Evolutionary conservation across 2,329 filamentous ascomycete genomes (phyloP), one percentile per base, ranked within the genome.

Genomic region (Neocucurbitaria cava): DNA sequence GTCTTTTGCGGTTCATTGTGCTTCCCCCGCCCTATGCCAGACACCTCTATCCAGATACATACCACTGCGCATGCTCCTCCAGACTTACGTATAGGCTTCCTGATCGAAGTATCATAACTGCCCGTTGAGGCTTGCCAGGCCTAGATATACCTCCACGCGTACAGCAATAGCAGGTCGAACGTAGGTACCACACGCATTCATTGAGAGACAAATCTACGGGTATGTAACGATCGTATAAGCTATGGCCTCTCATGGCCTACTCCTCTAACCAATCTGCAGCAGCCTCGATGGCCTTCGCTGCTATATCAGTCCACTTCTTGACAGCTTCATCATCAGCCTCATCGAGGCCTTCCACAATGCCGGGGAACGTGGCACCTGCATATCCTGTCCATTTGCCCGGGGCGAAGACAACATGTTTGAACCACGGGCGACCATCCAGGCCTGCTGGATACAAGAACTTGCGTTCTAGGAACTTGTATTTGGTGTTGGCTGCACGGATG

Each of bases 331-430:
- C 61, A 69, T 84, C 78, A 1, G 74, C 72, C 40, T 78, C 81
- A 24, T 87, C 83, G 42, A 89, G 77, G 46, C 81, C 83, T 71
- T 89, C 86, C 5, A 87, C 82, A n/a, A 89, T 73, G 1, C 86
- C 85, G 1, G 87, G 86, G 64, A 85, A 89, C 8, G 86, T 87
- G 3, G 83, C 86, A 3, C 92, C 93, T 0, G 92, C 81, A 75
- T 97, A 97, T 0, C 93, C 93, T 0, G 92, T 96, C 92, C 92
- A 96, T 43, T 94, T 74, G 0, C 93, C 93, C 0, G 93, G 93
- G 1, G 93, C 93, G 76, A 96, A 97, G 1, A 97, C 89, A 2
- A 96, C 89, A 69, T 97, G 94, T 79, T 97, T 97, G 80, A 94
- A 98, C 92, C 92, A 97, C 21, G 81, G 80, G 55, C 94, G 81